Conservation (phyloP, 2,329 filamentous ascomycete species). For the Paecilomyces formosus region DNA sequence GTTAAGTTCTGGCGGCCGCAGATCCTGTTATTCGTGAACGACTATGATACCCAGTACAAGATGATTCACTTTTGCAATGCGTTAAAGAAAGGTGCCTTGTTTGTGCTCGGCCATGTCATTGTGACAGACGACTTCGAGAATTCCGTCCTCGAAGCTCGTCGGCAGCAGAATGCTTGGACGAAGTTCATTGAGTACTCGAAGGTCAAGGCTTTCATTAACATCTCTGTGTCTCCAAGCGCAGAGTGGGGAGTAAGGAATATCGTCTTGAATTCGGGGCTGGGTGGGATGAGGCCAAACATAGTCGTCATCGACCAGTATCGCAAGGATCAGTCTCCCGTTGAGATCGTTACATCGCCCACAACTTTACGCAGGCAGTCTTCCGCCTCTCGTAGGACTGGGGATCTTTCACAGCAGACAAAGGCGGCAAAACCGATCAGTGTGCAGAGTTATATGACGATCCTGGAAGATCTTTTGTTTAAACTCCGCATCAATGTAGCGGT, state of each 20-base stretch:
- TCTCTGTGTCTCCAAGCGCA: constrained; percentile 72
- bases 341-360: constrained; percentile 45
- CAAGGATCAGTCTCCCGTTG: constrained; percentile 49
- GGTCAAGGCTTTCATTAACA: constrained; percentile 84
- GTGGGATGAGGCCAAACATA: constrained; percentile 85
- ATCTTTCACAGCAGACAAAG: constrained; percentile 54
- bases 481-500: constrained; percentile 79
- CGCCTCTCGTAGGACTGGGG: constrained; percentile 6
- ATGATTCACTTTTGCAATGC: constrained; percentile 89
- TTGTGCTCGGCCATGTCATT: constrained; percentile 81
- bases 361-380: constrained; percentile 13
- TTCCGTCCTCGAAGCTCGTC: constrained; percentile 71
- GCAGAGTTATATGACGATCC: constrained; percentile 69
- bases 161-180: constrained; percentile 75
- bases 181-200: constrained; percentile 80
- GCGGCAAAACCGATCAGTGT: constrained; percentile 62
- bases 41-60: constrained; percentile 71
- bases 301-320: constrained; percentile 72
- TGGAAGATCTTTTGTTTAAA: constrained; percentile 72
- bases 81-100: constrained; percentile 77
- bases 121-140: constrained; percentile 74
- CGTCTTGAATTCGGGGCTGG: constrained; percentile 71
- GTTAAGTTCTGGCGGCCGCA: constrained; percentile 93
- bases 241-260: constrained; percentile 82
- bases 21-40: constrained; percentile 75